phyloP scores from a whole-genome alignment of 768 basidiomycete species.

The Boletus subparvulus region DNA sequence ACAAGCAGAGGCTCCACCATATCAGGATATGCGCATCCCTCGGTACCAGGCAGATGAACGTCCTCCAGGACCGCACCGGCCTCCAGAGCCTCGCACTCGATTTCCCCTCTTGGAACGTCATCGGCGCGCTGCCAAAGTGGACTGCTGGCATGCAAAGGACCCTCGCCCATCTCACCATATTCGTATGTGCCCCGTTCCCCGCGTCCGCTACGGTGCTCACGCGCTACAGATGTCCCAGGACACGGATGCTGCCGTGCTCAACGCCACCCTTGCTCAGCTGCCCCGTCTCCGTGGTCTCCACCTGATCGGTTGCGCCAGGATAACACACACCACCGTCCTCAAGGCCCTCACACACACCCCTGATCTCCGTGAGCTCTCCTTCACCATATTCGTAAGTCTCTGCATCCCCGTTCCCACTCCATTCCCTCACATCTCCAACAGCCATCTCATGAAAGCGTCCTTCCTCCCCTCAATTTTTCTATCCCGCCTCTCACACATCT shows the following conservation, averaged over 20 bases:
- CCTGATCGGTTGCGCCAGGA: slow-evolving; percentile 56
- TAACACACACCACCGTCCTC: slow-evolving; percentile 54
- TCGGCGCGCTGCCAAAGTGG: slow-evolving; percentile 63
- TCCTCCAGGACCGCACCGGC: slow-evolving; percentile 39
- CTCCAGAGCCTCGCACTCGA: slow-evolving; percentile 55
- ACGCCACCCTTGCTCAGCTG: slow-evolving; percentile 46
- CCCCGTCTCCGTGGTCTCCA: slow-evolving; percentile 59
- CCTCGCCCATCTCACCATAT: slow-evolving; percentile 56
- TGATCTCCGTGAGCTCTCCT: slow-evolving; percentile 56
- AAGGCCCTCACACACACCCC: slow-evolving; percentile 47
- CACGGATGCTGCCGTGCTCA: slow-evolving; percentile 52
- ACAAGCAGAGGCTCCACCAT: slow-evolving; percentile 44
- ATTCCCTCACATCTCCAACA: background rate
- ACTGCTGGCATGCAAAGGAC: slow-evolving; percentile 40
- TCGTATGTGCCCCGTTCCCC: slow-evolving; percentile 41
- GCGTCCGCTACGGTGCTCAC: background rate
- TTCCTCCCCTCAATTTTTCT: slow-evolving; percentile 15
- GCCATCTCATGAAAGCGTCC: slow-evolving; percentile 12
- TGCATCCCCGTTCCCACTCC: background rate
- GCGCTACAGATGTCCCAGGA: slow-evolving; percentile 51
- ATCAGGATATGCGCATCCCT: slow-evolving; percentile 54
- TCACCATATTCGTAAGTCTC: slow-evolving; percentile 55
- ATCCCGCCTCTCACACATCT: slow-evolving; percentile 49
- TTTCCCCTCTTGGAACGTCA: slow-evolving; percentile 59
- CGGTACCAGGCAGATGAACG: slow-evolving; percentile 47